Evolutionary conservation across 768 basidiomycete species (phyloP).

Genomic region (Serendipita sp.): DNA sequence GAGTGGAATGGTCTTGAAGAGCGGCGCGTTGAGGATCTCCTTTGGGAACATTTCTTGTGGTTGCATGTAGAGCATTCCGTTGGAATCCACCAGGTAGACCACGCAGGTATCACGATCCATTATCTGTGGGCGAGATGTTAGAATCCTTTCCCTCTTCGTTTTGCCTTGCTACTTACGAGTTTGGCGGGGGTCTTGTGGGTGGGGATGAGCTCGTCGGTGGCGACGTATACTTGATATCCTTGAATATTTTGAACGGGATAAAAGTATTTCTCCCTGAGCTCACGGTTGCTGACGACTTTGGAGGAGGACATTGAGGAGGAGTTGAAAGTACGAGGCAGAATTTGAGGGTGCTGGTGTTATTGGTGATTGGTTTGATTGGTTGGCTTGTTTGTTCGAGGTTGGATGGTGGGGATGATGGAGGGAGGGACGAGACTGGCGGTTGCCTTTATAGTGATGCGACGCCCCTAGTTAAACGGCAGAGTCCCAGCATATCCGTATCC

Average conservation of each 20-base stretch:
- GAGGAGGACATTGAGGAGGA: background rate
- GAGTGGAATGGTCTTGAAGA: constrained; percentile 1
- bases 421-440: no score
- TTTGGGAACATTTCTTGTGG: background rate
- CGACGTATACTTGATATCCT: background rate
- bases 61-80: background rate
- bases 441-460: no score
- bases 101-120: constrained; percentile 1
- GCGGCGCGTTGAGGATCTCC: constrained; percentile 1
- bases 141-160: background rate
- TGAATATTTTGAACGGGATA: background rate
- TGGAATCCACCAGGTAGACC: background rate
- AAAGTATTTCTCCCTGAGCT: background rate
- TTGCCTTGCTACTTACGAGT: background rate
- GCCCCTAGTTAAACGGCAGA: no score
- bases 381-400: no score
- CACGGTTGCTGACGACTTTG: background rate
- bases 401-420: no score
- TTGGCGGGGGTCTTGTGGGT: background rate
- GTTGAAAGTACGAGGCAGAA: no score
- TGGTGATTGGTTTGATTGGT: no score
- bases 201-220: background rate
- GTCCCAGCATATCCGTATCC: no score
- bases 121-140: background rate
- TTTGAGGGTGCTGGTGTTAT: no score